These are phyloP conservation scores for Kurtzmaniella quercitrusa DNA, from an alignment of 1,139 yeast genomes.

Conservation along the genomic window DNA sequence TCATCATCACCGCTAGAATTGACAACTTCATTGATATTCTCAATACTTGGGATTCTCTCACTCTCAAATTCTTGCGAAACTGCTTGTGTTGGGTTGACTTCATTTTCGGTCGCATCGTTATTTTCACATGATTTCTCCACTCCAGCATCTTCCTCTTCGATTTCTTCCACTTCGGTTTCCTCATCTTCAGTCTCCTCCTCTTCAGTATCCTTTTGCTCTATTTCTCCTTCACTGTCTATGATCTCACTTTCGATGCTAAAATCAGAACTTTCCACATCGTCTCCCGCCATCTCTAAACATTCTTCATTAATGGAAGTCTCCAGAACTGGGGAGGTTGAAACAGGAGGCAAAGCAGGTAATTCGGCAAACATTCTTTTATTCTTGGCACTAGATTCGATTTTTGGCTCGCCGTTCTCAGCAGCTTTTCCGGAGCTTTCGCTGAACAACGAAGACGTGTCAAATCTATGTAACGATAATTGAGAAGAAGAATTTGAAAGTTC, in stretches of 20 bases:
- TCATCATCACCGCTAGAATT: constrained; percentile 8
- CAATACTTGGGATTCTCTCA: background rate
- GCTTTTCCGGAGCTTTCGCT: constrained; percentile 1
- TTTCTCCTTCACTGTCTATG: too few species aligned
- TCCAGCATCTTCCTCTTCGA: background rate
- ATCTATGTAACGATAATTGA: constrained; percentile 4
- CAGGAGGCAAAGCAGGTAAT: background rate
- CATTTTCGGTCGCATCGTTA: background rate
- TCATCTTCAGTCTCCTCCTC: constrained; percentile 1
- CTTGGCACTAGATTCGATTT: background rate
- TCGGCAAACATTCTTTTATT: background rate
- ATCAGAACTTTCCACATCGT: too few species aligned
- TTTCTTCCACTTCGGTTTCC: constrained; percentile 3
- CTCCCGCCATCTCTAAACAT: too few species aligned
- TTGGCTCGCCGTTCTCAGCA: background rate
- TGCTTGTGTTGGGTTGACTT: too few species aligned
- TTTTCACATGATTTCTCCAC: background rate
- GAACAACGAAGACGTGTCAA: constrained; percentile 2
- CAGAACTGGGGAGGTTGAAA: too few species aligned
- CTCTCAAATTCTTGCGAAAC: too few species aligned
- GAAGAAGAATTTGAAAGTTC: constrained; percentile 7
- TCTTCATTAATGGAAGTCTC: background rate
- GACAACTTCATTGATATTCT: background rate
- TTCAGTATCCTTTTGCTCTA: too few species aligned
- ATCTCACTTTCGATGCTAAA: too few species aligned